Conservation (phyloP, 108 stramenopile genomes). For the Chaetoceros muelleri region DNA sequence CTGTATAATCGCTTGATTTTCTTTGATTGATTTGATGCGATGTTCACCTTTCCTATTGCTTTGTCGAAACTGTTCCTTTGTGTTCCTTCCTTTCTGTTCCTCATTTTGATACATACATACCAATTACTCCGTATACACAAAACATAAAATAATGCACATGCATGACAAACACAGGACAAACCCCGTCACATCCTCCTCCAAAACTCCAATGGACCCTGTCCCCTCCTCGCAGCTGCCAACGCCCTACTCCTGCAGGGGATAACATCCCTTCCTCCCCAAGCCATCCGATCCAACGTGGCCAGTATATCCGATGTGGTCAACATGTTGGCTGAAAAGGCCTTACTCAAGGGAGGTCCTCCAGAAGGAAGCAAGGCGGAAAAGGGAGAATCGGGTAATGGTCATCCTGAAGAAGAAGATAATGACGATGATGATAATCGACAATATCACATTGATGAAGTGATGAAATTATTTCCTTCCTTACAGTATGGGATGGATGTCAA, state of each 20-base stretch:
- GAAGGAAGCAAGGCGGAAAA: constrained; percentile 4
- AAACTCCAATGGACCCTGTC: constrained; percentile 94
- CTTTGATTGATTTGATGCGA: too few species aligned
- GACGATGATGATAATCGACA: constrained; percentile 22
- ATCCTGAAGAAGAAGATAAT: not conserved
- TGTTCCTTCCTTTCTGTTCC: too few species aligned
- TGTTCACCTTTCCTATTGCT: too few species aligned
- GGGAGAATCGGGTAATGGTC: not conserved
- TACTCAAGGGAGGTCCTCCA: constrained; percentile 4
- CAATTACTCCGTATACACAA: too few species aligned
- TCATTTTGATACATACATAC: too few species aligned
- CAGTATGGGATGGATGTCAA: constrained; percentile 97
- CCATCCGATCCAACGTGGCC: constrained; percentile 36
- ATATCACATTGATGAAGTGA: constrained; percentile 62
- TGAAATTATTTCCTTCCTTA: constrained; percentile 75
- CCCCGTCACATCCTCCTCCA: constrained; percentile 73
- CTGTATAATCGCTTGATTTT: too few species aligned
- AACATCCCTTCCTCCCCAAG: constrained; percentile 49
- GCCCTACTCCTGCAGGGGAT: constrained; percentile 71
- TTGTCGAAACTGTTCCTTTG: too few species aligned
- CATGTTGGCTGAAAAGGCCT: constrained; percentile 50
- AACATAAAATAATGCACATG: too few species aligned
- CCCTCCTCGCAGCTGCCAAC: constrained; percentile 91
- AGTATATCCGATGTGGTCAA: constrained; percentile 69
- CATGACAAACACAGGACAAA: too few species aligned